Evolutionary conservation across 2,329 filamentous ascomycete species (phyloP).

Genomic region (Achaetomium macrosporum): DNA sequence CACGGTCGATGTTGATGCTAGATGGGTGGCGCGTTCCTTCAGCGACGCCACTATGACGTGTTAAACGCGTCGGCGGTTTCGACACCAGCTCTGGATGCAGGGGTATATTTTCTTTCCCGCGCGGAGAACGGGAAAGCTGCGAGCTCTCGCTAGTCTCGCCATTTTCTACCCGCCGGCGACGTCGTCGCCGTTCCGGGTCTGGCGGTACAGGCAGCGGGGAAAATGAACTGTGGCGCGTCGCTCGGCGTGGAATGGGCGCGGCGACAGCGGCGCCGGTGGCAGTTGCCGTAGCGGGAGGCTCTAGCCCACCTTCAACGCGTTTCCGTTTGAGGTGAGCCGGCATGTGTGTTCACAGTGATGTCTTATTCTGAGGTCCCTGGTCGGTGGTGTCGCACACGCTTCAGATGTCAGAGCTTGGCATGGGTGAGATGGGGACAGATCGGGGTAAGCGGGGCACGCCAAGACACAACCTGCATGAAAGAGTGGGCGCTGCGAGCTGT

Average conservation of each 20-base stretch:
- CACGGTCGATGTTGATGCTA: not conserved
- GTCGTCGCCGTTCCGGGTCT: slow-evolving; percentile 27
- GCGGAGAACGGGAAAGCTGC: slow-evolving; percentile 8
- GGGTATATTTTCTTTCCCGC: slow-evolving; percentile 24
- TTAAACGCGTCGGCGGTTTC: slow-evolving; percentile 14
- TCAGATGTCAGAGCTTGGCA: not conserved
- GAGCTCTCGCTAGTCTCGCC: not conserved
- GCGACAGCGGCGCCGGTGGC: not conserved
- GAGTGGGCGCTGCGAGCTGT: not conserved
- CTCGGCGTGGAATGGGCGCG: slow-evolving; percentile 26
- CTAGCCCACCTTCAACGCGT: slow-evolving; percentile 20
- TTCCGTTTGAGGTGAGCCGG: slow-evolving; percentile 32
- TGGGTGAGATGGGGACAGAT: not conserved
- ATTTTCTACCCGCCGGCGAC: slow-evolving; percentile 20
- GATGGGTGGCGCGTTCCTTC: slow-evolving; percentile 2
- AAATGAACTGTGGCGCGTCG: slow-evolving; percentile 32
- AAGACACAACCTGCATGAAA: not conserved
- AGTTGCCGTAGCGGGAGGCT: not conserved
- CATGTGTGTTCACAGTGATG: slow-evolving; percentile 8
- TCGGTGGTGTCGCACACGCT: slow-evolving; percentile 1
- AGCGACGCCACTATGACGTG: slow-evolving; percentile 16
- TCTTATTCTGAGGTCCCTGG: too few relatives aligned
- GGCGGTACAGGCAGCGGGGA: slow-evolving; percentile 31
- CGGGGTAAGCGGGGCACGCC: too few relatives aligned
- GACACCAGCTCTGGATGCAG: slow-evolving; percentile 6